Evolutionary conservation across 208 protist species (phyloP).

Genomic region (Herpetomonas samuelpessoai): DNA sequence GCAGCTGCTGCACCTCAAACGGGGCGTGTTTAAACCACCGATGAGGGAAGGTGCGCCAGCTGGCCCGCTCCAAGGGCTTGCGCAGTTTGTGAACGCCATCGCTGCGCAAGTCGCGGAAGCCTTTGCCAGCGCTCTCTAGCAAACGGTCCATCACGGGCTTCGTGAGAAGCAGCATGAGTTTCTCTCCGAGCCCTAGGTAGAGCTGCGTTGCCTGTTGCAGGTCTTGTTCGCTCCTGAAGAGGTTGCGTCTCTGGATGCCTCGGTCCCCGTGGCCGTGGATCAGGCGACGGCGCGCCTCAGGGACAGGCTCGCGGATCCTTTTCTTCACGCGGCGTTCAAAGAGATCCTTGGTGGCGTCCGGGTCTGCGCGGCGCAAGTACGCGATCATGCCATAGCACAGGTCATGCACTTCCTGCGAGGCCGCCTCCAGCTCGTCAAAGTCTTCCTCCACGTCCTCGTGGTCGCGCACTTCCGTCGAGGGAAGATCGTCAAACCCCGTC

Average conservation of each 20-base stretch:
- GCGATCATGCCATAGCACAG: constrained; percentile 81
- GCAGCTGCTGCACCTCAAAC: constrained; percentile 89
- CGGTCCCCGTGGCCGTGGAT: constrained; percentile 62
- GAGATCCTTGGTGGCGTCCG: constrained; percentile 43
- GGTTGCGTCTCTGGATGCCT: constrained; percentile 42
- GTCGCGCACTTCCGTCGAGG: constrained; percentile 10
- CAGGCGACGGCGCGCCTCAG: constrained; percentile 61
- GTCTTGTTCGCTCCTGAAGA: constrained; percentile 54
- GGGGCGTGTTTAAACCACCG: constrained; percentile 88
- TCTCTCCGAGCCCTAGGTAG: constrained; percentile 77
- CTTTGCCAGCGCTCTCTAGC: constrained; percentile 69
- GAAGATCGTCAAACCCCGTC: background rate
- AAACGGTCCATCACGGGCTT: constrained; percentile 77
- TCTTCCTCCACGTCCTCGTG: constrained; percentile 36
- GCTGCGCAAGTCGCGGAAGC: constrained; percentile 42
- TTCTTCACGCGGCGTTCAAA: constrained; percentile 70
- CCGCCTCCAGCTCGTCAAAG: constrained; percentile 90
- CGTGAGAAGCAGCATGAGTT: constrained; percentile 72
- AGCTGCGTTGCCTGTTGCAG: constrained; percentile 59
- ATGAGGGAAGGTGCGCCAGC: constrained; percentile 79
- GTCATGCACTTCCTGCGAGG: constrained; percentile 89
- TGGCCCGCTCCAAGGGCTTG: constrained; percentile 45
- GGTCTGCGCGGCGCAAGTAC: constrained; percentile 67
- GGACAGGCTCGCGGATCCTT: constrained; percentile 73
- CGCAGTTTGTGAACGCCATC: constrained; percentile 69